Base-by-base conservation (phyloP, 805 yeast genomes). In the Cyberlindnera samutprakarnensis region DNA sequence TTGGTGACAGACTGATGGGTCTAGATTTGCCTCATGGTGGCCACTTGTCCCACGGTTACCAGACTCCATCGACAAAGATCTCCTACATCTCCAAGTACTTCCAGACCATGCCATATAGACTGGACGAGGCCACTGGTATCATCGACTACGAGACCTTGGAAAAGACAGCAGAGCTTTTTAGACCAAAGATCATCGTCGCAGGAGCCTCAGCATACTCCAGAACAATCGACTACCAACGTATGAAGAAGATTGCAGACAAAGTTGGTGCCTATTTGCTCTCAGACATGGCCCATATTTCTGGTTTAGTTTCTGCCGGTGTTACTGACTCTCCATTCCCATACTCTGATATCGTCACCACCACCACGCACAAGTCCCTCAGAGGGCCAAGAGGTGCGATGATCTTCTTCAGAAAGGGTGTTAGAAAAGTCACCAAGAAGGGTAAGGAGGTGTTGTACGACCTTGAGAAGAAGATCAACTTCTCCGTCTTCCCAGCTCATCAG, bases 341-440 rank as follows among this genome's bases (percentile, higher is more conserved):
- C 61, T 82, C 96, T 36, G 98, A 90, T 64, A 84, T 90, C 49
- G 97, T 90, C 56, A 90, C 98, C 43, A 90, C 97, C 42, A 90
- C 98, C 33, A 87, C 96, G 24, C 98, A 90, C 69, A 90, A 90
- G 66, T 87, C 96, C 14, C 74, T 90, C 54, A 83, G 98, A 69
- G 98, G 98, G 27, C 98, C 98, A 60, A 79, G 98, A 67, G 98
- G 97, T 59, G 94, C 98, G 30, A 81, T 90, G 87, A 90, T 90
- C 56, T 90, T 90, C 70, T 90, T 75, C 75, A 81, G 97, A 72
- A 85, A 83, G 67, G 97, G 97, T 49, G 75, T 85, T 37, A 78
- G 94, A 65, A 74, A 78, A 46, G 75, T 77, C 44, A 78, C 70
- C 43, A 85, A 84, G 70, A 75, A 76, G 47, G 96, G 96, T 45